Evolutionary conservation across 495 filamentous ascomycete genomes (phyloP).

Genomic region (Elasticomyces elasticus): DNA sequence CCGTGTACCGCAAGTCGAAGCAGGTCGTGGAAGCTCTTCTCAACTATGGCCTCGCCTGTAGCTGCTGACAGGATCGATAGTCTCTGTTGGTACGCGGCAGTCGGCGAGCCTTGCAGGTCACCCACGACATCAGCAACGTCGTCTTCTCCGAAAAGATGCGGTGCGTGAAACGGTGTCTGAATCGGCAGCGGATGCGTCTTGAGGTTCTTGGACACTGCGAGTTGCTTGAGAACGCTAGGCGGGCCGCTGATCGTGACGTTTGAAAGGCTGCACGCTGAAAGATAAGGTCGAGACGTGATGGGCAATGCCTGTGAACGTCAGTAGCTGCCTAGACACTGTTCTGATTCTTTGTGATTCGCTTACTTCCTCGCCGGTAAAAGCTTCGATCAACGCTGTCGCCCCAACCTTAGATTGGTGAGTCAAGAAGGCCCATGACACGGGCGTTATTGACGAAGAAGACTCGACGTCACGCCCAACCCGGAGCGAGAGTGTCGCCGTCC

Average conservation of each 20-base stretch:
- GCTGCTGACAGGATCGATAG: background rate
- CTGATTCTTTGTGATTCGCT: background rate
- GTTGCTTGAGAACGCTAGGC: background rate
- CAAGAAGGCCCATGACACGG: background rate
- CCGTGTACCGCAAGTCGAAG: background rate
- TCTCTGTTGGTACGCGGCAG: background rate
- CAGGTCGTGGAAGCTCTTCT: background rate
- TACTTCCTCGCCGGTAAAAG: background rate
- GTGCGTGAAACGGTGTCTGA: constrained; percentile 6
- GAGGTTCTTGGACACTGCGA: background rate
- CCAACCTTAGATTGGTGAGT: background rate
- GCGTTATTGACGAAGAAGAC: background rate
- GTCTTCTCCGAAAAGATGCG: background rate
- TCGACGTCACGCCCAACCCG: background rate
- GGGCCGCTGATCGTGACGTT: constrained; percentile 9
- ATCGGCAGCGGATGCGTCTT: constrained; percentile 5
- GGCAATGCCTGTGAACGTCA: background rate
- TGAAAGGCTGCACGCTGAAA: background rate
- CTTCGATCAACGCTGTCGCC: background rate
- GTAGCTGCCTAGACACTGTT: background rate
- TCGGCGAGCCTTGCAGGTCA: background rate
- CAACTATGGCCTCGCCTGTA: background rate
- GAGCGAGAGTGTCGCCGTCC: background rate
- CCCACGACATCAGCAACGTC: background rate
- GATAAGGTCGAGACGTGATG: background rate